phyloP scores from a whole-genome alignment of 1,284 basidiomycete genomes.

The Cryptococcus sp. region DNA sequence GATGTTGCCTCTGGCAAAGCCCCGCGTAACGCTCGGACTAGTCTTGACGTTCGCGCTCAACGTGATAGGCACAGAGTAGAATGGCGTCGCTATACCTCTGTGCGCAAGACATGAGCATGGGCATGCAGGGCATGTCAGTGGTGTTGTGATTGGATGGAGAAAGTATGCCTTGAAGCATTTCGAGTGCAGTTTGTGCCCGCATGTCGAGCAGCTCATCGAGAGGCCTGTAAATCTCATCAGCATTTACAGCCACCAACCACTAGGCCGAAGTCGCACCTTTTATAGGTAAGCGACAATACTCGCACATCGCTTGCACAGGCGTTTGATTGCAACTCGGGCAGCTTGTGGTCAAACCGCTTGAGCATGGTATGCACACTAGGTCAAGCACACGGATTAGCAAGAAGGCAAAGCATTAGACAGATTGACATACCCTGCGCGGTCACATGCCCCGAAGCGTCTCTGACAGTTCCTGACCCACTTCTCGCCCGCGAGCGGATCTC shows the following conservation, averaged over 20 bases:
- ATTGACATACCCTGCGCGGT: neutral
- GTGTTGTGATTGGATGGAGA: constrained; percentile 5
- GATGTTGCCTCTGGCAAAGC: constrained; percentile 12
- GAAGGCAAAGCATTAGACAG: too few relatives aligned
- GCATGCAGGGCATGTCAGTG: constrained; percentile 41
- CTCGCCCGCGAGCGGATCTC: neutral
- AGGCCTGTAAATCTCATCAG: constrained; percentile 58
- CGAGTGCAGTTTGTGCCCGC: constrained; percentile 67
- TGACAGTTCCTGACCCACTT: neutral
- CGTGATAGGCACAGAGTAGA: constrained; percentile 11
- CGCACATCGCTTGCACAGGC: constrained; percentile 61
- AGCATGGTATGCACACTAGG: constrained; percentile 27
- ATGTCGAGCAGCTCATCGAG: constrained; percentile 66
- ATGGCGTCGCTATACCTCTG: constrained; percentile 24
- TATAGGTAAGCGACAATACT: constrained; percentile 73
- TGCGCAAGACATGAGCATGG: constrained; percentile 34
- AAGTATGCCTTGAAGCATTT: constrained; percentile 55
- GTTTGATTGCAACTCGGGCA: constrained; percentile 60
- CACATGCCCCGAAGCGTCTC: constrained; percentile 2
- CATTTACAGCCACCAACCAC: neutral
- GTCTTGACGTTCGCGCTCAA: constrained; percentile 1
- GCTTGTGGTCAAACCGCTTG: constrained; percentile 15
- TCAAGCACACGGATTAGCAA: neutral
- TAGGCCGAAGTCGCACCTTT: constrained; percentile 60
- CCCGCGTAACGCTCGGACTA: constrained; percentile 10